Evolutionary conservation across 2,329 filamentous ascomycete species (phyloP).

Genomic region (Penicillium sp.): DNA sequence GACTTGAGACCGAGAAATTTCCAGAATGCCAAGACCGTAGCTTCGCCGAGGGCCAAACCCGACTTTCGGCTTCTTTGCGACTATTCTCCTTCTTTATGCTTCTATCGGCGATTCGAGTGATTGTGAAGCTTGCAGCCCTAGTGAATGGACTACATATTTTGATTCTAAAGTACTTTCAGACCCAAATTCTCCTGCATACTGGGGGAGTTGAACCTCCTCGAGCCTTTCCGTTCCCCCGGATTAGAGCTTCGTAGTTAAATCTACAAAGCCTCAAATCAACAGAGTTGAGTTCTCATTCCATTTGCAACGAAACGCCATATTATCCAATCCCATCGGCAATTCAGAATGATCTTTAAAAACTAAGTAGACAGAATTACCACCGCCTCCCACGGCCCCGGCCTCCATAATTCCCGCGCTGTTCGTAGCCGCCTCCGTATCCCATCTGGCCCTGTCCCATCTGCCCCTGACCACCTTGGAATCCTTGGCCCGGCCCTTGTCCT

Average conservation of each 20-base stretch:
- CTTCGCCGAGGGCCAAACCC: conserved; percentile 32
- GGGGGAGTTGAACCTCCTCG: not conserved
- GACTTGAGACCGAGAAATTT: conserved; percentile 41
- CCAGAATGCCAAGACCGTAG: conserved; percentile 45
- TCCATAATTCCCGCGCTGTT: conserved; percentile 39
- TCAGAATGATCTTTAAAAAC: conserved; percentile 11
- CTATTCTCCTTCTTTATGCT: not conserved
- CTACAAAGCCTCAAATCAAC: not conserved
- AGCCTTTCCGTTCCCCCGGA: not conserved
- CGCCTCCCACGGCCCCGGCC: conserved; percentile 41
- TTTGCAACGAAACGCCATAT: conserved; percentile 22
- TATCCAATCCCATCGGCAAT: conserved; percentile 4
- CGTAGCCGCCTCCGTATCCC: conserved; percentile 43
- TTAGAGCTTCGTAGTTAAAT: not conserved
- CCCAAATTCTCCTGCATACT: not conserved
- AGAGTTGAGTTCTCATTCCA: conserved; percentile 8
- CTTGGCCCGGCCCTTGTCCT: conserved; percentile 32
- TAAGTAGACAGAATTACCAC: conserved; percentile 29
- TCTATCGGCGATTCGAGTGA: not conserved
- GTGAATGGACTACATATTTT: not conserved
- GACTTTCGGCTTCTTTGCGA: conserved; percentile 5
- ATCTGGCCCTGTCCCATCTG: conserved; percentile 47
- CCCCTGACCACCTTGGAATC: conserved; percentile 38
- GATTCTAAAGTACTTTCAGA: not conserved
- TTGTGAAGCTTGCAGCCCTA: not conserved